Evolutionary conservation across 2,329 filamentous ascomycete species (phyloP).

Genomic region (Eutypa lata): DNA sequence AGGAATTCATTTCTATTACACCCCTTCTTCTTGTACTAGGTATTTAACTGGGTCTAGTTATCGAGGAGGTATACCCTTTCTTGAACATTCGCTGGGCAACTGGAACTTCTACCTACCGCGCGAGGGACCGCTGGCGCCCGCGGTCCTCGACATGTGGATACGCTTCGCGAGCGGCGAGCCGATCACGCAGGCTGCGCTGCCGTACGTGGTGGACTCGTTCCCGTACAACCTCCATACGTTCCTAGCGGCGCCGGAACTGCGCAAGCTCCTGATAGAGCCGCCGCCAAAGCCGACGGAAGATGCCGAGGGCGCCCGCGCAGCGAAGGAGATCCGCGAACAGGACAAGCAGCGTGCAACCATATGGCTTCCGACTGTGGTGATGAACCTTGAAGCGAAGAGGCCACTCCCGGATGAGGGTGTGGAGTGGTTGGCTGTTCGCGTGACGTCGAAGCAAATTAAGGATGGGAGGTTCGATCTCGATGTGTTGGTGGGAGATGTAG

Average conservation of each 20-base stretch:
- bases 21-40: too few relatives aligned
- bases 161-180: slow-evolving; percentile 24
- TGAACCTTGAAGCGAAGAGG: slow-evolving; percentile 72
- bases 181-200: slow-evolving; percentile 16
- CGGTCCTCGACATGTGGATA: slow-evolving; percentile 28
- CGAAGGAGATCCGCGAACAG: not conserved
- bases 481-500: slow-evolving; percentile 24
- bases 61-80: too few relatives aligned
- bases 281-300: slow-evolving; percentile 6
- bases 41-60: too few relatives aligned
- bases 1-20: too few relatives aligned
- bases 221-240: not conserved
- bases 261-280: slow-evolving; percentile 1
- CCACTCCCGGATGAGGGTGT: slow-evolving; percentile 60
- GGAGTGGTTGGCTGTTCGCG: slow-evolving; percentile 63
- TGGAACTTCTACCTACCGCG: slow-evolving; percentile 16
- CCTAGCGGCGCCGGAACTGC: not conserved
- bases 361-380: slow-evolving; percentile 65
- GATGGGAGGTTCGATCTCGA: slow-evolving; percentile 26
- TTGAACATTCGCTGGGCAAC: too few relatives aligned
- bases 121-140: slow-evolving; percentile 14
- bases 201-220: not conserved
- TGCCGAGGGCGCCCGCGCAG: not conserved
- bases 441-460: slow-evolving; percentile 28
- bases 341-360: slow-evolving; percentile 23